A percentile compares a stretch with the other conserved stretches of the same genome.
phyloP scores from a whole-genome alignment of 1,284 basidiomycete genomes.

The Bjerkandera adusta region DNA sequence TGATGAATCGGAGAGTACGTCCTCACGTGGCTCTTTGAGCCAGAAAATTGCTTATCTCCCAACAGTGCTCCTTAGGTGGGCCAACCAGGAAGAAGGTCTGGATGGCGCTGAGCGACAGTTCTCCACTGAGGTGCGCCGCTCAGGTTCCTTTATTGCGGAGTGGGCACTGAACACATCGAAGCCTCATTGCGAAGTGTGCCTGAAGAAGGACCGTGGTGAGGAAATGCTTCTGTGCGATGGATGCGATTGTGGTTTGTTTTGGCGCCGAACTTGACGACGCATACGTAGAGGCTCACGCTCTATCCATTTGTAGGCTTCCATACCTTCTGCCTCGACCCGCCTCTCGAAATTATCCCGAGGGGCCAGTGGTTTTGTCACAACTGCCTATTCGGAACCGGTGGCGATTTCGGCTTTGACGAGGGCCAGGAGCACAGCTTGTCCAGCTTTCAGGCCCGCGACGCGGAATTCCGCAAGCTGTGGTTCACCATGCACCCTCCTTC shows the following conservation, averaged over 20 bases:
- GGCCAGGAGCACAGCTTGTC: slow-evolving; percentile 94
- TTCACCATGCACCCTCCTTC: slow-evolving; percentile 76
- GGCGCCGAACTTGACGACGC: no score
- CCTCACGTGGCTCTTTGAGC: no score
- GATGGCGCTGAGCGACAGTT: slow-evolving; percentile 14
- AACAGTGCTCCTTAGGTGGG: no score
- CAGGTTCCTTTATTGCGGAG: slow-evolving; percentile 9
- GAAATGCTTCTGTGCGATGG: slow-evolving; percentile 97
- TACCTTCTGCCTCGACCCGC: slow-evolving; percentile 94
- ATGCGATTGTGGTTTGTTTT: slow-evolving; percentile 88
- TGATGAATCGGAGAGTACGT: slow-evolving; percentile 63
- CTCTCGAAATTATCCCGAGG: slow-evolving; percentile 80
- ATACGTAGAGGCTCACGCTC: no score
- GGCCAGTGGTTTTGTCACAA: slow-evolving; percentile 97
- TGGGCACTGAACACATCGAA: slow-evolving; percentile 21
- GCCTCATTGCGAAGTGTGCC: slow-evolving; percentile 88
- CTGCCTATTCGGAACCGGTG: slow-evolving; percentile 92
- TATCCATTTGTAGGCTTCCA: slow-evolving; percentile 74
- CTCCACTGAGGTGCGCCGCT: slow-evolving; percentile 23
- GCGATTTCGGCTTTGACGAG: slow-evolving; percentile 98
- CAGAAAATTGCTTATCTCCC: no score
- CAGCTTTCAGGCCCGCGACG: slow-evolving; percentile 90
- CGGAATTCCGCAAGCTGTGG: slow-evolving; percentile 88
- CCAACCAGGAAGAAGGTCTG: no score
- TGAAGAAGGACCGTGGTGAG: slow-evolving; percentile 82